Evolutionary conservation across 257 asterid species (phyloP), one percentile per base, ranked within the genome.

Genomic region (Scutellaria baicalensis): DNA sequence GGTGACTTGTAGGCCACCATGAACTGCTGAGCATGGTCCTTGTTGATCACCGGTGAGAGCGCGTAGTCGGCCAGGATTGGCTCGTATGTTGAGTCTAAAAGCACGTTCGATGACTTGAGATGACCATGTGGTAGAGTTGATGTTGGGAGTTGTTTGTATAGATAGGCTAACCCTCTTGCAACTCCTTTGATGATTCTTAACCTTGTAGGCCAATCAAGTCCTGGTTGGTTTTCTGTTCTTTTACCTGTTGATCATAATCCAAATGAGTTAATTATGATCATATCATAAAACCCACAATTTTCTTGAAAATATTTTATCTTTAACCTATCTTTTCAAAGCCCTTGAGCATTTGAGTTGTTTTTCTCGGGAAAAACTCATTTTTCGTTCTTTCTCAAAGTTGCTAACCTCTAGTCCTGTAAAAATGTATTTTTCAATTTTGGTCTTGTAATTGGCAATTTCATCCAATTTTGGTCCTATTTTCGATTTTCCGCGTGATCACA

Each of bases 1-100:
- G 93, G 95, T 1, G 95, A 85, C 60, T 82, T 87, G 43, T 79
- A 83, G 23, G 95, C 90, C 31, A 81, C 88, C 96, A 87, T 89
- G 77, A 84, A 75, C 54, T 89, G 82, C 12, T 76, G 79, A 0
- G 92, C 89, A 9, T 84, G 88, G 36, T 84, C 85, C 73, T 64
- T 74, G 70, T 83, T 80, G 59, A 83, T 82, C 48, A 88, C 77
- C 1, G 91, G 88, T 0, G 74, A 66, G 6, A 85, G 78, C 0
- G 83, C 90, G 23, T 84, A 89, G 48, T 89, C 93, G 2, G 84
- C 71, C 3, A 90, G 68, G 4, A 87, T 43, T 8, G 93, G 80
- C 27, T 77, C 84, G 10, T 68, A 72, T 4, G 61, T 67, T 45
- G 64, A 0, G 76, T 78, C 76, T 0, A 89, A 57, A 1, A 87